These are phyloP conservation scores for Lipomyces yamadae DNA, from an alignment of 805 yeast species.

Conservation along the genomic window DNA sequence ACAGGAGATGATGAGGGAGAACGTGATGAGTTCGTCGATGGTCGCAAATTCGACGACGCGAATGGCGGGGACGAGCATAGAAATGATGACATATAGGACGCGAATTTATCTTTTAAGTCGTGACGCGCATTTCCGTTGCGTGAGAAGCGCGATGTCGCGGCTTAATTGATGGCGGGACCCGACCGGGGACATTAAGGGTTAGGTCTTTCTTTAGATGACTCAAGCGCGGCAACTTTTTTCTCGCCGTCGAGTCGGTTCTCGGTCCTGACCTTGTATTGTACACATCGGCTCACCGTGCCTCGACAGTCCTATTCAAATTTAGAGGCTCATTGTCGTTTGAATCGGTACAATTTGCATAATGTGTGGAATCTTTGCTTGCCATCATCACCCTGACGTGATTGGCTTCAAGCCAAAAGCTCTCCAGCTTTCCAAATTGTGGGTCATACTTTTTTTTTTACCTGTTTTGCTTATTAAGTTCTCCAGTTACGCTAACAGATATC, in stretches of 20 bases:
- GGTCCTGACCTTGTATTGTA: not conserved
- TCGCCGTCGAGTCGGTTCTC: not conserved
- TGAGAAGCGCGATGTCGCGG: no score
- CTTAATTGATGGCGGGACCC: no score
- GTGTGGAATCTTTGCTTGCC: conserved; percentile 99
- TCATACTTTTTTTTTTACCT: not conserved
- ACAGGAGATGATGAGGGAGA: conserved; percentile 11
- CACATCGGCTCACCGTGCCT: not conserved
- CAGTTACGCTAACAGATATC: conserved; percentile 7
- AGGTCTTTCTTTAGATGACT: conserved; percentile 2
- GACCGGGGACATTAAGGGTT: not conserved
- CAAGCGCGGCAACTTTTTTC: conserved; percentile 6
- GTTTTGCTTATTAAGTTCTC: not conserved
- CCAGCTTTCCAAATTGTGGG: conserved; percentile 70
- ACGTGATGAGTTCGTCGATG: not conserved
- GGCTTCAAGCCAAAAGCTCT: conserved; percentile 85
- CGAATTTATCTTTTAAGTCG: not conserved
- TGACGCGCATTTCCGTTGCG: not conserved
- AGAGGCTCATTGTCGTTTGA: not conserved
- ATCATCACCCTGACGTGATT: conserved; percentile 77
- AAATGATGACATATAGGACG: not conserved
- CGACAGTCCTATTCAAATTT: not conserved
- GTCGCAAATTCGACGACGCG: conserved; percentile 10
- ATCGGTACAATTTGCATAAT: conserved; percentile 47
- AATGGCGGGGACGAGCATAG: conserved; percentile 10